These are phyloP conservation scores for Talaromyces sp. DNA, from an alignment of 2,329 filamentous ascomycete species.

Conservation along the genomic window DNA sequence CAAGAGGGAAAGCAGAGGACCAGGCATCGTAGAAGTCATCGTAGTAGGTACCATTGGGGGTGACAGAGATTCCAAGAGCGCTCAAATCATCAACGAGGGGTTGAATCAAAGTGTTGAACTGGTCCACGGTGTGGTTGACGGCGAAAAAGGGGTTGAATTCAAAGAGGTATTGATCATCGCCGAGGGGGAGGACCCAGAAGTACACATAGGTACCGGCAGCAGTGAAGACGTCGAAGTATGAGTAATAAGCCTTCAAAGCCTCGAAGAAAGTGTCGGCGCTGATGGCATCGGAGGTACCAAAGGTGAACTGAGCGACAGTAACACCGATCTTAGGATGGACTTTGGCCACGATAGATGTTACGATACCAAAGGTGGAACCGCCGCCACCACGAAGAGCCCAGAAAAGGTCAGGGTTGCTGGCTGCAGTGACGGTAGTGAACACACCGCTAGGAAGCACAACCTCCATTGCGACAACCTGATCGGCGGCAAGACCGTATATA, in stretches of 20 bases:
- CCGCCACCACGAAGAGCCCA: slow-evolving; percentile 54
- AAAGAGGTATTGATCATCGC: neutral
- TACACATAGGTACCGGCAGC: slow-evolving; percentile 33
- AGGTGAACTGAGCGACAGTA: slow-evolving; percentile 26
- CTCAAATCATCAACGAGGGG: slow-evolving; percentile 29
- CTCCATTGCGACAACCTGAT: slow-evolving; percentile 56
- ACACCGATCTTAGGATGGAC: slow-evolving; percentile 28
- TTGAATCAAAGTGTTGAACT: slow-evolving; percentile 27
- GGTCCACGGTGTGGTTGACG: slow-evolving; percentile 21
- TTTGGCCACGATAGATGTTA: slow-evolving; percentile 29
- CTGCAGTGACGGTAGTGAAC: slow-evolving; percentile 14
- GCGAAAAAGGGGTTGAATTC: slow-evolving; percentile 27
- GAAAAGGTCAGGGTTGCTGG: slow-evolving; percentile 40
- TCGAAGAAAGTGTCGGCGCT: slow-evolving; percentile 29
- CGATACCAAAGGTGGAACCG: slow-evolving; percentile 39
- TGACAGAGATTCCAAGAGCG: slow-evolving; percentile 24
- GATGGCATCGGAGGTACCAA: slow-evolving; percentile 25
- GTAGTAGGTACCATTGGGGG: slow-evolving; percentile 27
- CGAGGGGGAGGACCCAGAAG: slow-evolving; percentile 27
- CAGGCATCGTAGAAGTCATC: slow-evolving; percentile 30
- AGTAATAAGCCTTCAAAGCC: slow-evolving; percentile 28
- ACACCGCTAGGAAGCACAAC: slow-evolving; percentile 49
- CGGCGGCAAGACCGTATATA: slow-evolving; percentile 50
- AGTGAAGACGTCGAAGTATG: slow-evolving; percentile 26
- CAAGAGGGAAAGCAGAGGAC: slow-evolving; percentile 28